A percentile compares a stretch with the other conserved stretches of the same genome.
These are phyloP conservation scores for Akanthomyces muscarius DNA, from an alignment of 2,329 filamentous ascomycete genomes.

Conservation along the genomic window DNA sequence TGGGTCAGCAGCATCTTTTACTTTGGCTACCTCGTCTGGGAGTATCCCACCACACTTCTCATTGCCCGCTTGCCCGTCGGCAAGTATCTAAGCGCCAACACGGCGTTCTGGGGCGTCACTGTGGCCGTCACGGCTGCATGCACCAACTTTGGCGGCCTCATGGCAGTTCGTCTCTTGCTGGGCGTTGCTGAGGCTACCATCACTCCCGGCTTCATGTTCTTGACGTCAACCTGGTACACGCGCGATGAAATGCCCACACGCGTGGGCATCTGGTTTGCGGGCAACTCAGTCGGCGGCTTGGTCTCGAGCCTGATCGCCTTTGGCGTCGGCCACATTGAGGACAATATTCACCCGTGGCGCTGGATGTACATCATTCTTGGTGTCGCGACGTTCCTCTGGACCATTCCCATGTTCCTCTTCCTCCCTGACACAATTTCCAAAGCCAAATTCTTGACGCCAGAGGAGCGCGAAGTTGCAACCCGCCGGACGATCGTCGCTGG, in stretches of 20 bases:
- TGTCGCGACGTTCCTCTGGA: constrained; percentile 47
- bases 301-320: constrained; percentile 50
- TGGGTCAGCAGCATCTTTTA: constrained; percentile 53
- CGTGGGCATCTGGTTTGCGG: constrained; percentile 54
- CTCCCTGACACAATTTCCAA: constrained; percentile 52
- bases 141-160: constrained; percentile 44
- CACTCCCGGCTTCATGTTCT: constrained; percentile 52
- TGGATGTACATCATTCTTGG: constrained; percentile 58
- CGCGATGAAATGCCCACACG: constrained; percentile 52
- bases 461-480: constrained; percentile 47
- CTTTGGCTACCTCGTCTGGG: constrained; percentile 45
- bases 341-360: constrained; percentile 46
- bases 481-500: constrained; percentile 47
- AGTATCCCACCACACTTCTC: constrained; percentile 47
- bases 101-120: constrained; percentile 47
- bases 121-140: constrained; percentile 44
- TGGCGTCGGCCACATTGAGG: constrained; percentile 50
- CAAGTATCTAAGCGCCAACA: constrained; percentile 44
- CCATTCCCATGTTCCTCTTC: constrained; percentile 42
- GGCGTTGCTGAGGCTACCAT: constrained; percentile 53
- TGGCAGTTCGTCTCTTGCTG: constrained; percentile 49
- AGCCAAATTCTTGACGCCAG: constrained; percentile 53
- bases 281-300: constrained; percentile 46
- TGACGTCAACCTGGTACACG: constrained; percentile 54
- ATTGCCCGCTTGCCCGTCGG: constrained; percentile 45